Evolutionary conservation across 1,139 yeast species (phyloP).

Genomic region (Zygoascus meyerae): DNA sequence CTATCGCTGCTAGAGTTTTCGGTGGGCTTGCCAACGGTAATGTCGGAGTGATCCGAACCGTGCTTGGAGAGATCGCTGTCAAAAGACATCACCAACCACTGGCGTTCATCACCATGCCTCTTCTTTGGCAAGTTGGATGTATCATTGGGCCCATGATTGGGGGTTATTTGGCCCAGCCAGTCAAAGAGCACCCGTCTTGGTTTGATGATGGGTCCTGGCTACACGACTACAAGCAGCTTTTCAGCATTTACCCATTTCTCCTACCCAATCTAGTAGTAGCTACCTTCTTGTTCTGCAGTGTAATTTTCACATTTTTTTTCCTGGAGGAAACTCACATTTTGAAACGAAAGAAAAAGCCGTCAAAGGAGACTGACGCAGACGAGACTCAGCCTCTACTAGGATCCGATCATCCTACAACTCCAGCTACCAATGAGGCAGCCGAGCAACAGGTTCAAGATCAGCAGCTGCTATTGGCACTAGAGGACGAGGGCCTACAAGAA

Average conservation of each 20-base stretch:
- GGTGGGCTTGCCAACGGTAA: constrained; percentile 59
- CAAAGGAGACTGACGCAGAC: background rate
- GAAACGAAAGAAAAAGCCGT: constrained; percentile 34
- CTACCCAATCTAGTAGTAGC: constrained; percentile 52
- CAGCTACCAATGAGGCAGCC: constrained; percentile 8
- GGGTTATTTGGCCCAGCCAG: constrained; percentile 40
- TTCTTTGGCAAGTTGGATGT: constrained; percentile 54
- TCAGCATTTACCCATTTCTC: constrained; percentile 50
- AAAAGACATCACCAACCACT: constrained; percentile 55
- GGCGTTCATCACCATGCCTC: constrained; percentile 55
- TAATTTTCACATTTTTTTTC: constrained; percentile 43
- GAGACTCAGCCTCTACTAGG: constrained; percentile 2
- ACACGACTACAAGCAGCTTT: constrained; percentile 25
- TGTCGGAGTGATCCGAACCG: constrained; percentile 54
- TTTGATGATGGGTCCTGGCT: constrained; percentile 18
- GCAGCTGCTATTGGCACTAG: constrained; percentile 5
- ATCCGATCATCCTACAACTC: background rate
- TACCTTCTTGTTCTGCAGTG: constrained; percentile 32
- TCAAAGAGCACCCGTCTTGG: constrained; percentile 29
- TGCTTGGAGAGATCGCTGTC: constrained; percentile 53
- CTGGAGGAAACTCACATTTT: constrained; percentile 52
- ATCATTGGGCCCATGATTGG: constrained; percentile 56
- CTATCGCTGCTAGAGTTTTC: constrained; percentile 46
- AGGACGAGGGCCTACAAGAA: constrained; percentile 24
- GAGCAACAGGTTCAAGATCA: constrained; percentile 8